A percentile compares a stretch with the other conserved stretches of the same genome.
Evolutionary conservation across 1,139 yeast species (phyloP).

Genomic region (Geotrichum histeridarum): DNA sequence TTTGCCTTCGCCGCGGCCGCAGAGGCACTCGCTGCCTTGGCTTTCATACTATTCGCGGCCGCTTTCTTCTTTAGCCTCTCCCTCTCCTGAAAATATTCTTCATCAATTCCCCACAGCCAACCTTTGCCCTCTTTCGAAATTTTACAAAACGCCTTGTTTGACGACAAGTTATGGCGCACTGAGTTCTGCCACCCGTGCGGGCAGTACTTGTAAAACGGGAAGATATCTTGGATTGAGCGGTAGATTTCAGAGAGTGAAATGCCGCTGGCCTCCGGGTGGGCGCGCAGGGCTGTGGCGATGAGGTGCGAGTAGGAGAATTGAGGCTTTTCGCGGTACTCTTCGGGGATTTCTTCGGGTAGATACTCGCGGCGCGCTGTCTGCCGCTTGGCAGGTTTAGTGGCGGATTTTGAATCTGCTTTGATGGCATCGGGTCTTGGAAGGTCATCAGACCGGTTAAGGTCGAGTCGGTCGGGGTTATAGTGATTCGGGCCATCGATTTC

Average conservation of each 20-base stretch:
- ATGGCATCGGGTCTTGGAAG: neutral
- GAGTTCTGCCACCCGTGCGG: slow-evolving; percentile 98
- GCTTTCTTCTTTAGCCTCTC: slow-evolving; percentile 64
- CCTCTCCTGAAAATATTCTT: slow-evolving; percentile 71
- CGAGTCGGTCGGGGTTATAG: neutral
- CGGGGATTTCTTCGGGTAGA: slow-evolving; percentile 66
- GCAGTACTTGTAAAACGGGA: slow-evolving; percentile 88
- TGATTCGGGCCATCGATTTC: neutral
- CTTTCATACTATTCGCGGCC: slow-evolving; percentile 24
- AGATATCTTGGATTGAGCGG: slow-evolving; percentile 76
- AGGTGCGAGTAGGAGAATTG: slow-evolving; percentile 70
- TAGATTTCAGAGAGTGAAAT: slow-evolving; percentile 81
- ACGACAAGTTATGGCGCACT: slow-evolving; percentile 79
- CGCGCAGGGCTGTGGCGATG: slow-evolving; percentile 71
- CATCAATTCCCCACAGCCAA: slow-evolving; percentile 91
- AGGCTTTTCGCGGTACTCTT: slow-evolving; percentile 78
- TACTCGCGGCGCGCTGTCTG: slow-evolving; percentile 31
- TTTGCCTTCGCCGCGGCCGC: slow-evolving; percentile 22
- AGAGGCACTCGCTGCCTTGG: slow-evolving; percentile 33
- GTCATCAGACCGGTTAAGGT: neutral
- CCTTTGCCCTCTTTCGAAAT: slow-evolving; percentile 79
- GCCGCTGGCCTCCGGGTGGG: slow-evolving; percentile 60
- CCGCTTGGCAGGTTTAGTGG: slow-evolving; percentile 5
- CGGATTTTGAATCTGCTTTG: neutral
- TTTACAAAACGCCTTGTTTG: slow-evolving; percentile 78